Evolutionary conservation across 176 grass and related monocot genomes (phyloP).

Genomic region (Carex cristatella): DNA sequence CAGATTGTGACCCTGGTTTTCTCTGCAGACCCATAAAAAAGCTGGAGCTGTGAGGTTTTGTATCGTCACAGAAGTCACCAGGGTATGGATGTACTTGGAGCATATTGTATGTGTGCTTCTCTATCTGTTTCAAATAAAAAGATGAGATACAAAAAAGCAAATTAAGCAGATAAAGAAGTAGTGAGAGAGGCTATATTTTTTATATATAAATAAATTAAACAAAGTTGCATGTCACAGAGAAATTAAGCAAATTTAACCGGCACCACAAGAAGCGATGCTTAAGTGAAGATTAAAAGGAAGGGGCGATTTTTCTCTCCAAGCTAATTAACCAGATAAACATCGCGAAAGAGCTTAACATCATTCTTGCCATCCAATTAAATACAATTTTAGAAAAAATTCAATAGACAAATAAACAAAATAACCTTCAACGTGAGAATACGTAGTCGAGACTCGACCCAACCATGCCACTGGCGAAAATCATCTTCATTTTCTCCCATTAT

Average conservation of each 20-base stretch:
- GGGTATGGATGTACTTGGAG: conserved; percentile 74
- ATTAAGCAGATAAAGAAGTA: conserved; percentile 1
- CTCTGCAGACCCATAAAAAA: conserved; percentile 82
- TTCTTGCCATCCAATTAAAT: background rate
- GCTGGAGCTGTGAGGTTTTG: conserved; percentile 48
- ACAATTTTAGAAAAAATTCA: background rate
- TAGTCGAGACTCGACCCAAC: conserved; percentile 91
- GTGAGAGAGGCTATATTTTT: background rate
- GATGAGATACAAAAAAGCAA: background rate
- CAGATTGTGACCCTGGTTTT: conserved; percentile 52
- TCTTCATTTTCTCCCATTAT: conserved; percentile 69
- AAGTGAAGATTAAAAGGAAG: background rate
- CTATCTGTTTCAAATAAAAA: conserved; percentile 45
- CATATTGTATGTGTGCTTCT: conserved; percentile 53
- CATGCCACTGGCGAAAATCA: conserved; percentile 92
- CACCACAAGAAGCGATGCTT: background rate
- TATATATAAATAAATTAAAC: background rate
- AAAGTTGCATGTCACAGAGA: conserved; percentile 12
- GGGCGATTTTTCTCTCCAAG: background rate
- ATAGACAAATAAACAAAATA: conserved; percentile 17
- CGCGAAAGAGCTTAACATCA: background rate
- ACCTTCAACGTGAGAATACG: conserved; percentile 86
- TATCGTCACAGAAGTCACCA: conserved; percentile 59
- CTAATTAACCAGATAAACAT: conserved; percentile 3
- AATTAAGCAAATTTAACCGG: background rate